These are phyloP conservation scores for Rhazya stricta DNA, from an alignment of 257 asterid genomes.

Conservation along the genomic window DNA sequence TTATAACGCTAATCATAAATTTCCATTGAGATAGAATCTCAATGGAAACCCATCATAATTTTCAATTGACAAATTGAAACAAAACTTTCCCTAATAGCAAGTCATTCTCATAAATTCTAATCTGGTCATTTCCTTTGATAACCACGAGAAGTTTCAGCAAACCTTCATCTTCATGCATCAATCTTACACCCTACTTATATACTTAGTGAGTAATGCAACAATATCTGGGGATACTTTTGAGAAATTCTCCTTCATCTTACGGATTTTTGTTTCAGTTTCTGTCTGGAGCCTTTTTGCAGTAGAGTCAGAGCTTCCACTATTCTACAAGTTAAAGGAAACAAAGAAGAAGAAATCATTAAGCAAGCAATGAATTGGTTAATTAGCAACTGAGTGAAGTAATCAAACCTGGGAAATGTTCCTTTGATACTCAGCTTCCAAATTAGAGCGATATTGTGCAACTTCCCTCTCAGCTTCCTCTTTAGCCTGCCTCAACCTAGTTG, in stretches of 20 bases:
- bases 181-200: slow-evolving; percentile 31
- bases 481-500: slow-evolving; percentile 67
- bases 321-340: slow-evolving; percentile 26
- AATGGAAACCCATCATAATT: no score
- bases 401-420: slow-evolving; percentile 60
- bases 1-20: no score
- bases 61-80: no score
- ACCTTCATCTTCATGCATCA: background rate
- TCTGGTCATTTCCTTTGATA: no score
- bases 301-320: slow-evolving; percentile 60
- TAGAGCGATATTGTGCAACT: slow-evolving; percentile 47
- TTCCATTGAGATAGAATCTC: no score
- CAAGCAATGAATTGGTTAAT: background rate
- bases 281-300: slow-evolving; percentile 60
- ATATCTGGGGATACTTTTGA: slow-evolving; percentile 49
- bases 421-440: slow-evolving; percentile 68
- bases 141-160: no score
- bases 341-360: background rate
- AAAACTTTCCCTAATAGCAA: no score
- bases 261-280: slow-evolving; percentile 59
- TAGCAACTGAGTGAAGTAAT: background rate
- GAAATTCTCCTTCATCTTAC: slow-evolving; percentile 41
- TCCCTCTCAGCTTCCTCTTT: slow-evolving; percentile 79
- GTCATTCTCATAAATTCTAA: no score
- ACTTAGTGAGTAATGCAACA: slow-evolving; percentile 52